Percentiles rank a stretch among this genome's conserved stretches.
These are phyloP conservation scores for Bocquillonia castaneifolia DNA, from an alignment of 441 rosid species.

Conservation along the genomic window DNA sequence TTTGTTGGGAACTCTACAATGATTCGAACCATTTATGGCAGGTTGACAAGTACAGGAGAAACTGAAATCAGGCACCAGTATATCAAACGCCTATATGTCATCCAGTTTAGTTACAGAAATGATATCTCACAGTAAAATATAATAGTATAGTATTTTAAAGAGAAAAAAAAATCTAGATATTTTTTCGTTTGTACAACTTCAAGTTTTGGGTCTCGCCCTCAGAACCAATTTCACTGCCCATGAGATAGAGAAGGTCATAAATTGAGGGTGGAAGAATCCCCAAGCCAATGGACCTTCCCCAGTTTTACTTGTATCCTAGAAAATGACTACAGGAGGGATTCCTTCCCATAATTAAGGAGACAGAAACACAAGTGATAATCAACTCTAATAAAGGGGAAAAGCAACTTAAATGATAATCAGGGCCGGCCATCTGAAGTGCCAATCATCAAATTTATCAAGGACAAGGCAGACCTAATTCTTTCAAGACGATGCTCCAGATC, in stretches of 20 bases:
- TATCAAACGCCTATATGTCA: neutral
- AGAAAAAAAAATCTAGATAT: too few relatives aligned
- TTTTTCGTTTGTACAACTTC: neutral
- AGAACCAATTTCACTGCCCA: neutral
- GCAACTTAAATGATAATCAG: neutral
- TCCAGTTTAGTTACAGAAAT: neutral
- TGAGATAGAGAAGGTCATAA: too few relatives aligned
- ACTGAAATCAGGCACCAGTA: neutral
- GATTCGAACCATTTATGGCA: neutral
- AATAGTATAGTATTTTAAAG: neutral
- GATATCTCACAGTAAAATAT: neutral
- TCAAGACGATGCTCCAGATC: neutral
- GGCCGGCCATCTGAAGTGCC: neutral
- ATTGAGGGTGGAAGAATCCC: neutral
- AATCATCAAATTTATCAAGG: neutral
- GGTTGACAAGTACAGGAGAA: neutral
- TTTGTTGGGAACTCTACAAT: too few relatives aligned
- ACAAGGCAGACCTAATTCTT: neutral
- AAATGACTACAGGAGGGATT: neutral
- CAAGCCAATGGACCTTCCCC: neutral
- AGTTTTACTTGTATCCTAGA: neutral
- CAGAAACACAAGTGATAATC: too few relatives aligned
- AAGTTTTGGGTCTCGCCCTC: neutral
- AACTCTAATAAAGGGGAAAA: too few relatives aligned
- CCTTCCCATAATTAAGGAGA: neutral